Evolutionary conservation across 305 asterid species (phyloP), one percentile per base, ranked within the genome.

Genomic region (Solanum hybrid): DNA sequence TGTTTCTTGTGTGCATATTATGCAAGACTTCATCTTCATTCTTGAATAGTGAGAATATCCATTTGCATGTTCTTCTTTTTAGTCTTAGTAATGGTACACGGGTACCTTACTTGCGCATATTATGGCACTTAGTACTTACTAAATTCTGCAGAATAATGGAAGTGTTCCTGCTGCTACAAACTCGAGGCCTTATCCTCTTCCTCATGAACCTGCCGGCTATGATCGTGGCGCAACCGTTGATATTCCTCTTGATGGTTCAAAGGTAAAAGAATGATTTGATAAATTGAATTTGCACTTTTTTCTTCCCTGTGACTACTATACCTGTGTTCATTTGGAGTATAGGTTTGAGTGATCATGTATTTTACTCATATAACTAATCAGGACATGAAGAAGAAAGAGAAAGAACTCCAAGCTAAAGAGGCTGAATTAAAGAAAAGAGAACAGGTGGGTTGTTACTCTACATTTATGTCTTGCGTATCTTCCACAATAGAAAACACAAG

Each of bases 371-470:
- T 89, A 29, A 83, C 31, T 85, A 13, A 82, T 22, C 89, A 97
- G 98, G 99, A 96, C 92, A 90, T 95, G 89, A 96, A 94, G 91
- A 93, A 87, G 90, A 94, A 77, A 91, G 98, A 96, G 92, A 94
- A 92, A 90, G 99, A 97, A 91, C 99, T 97, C 91, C 95, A 92
- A 93, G 98, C 96, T 92, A 96, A 92, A 93, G 98, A 97, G 93
- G 98, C 97, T 89, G 99, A 96, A 79, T 90, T 97, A 92, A 95
- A 89, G 92, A 96, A 89, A 92, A 94, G 94, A 94, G 99, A 97
- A 91, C 96, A 96, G 98, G 99, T 95, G 92, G 42, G 39, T 64
- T 89, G 87, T 89, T 77, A 11, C 82, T 80, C 64, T 67, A 84
- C 90, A 42, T 87, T 10, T 51, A 84, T 51, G 29, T 31, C 88